phyloP scores from a whole-genome alignment of 1,284 basidiomycete genomes.

The Somion occarium region DNA sequence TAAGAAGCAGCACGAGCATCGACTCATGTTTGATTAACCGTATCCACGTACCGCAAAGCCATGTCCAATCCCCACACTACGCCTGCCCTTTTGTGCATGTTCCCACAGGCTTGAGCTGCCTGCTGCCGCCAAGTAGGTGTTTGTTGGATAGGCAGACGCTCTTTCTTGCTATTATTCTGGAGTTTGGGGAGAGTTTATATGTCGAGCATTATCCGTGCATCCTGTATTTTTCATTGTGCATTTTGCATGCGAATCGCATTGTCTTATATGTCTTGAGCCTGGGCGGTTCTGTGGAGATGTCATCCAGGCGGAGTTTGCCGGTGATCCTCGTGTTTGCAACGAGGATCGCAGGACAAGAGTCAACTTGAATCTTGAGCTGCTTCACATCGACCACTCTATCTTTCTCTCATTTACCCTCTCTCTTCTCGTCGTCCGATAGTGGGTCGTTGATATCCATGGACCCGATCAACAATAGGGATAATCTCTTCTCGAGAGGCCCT shows the following conservation, averaged over 20 bases:
- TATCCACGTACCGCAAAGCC: neutral
- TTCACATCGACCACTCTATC: slow-evolving; percentile 22
- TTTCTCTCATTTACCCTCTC: slow-evolving; percentile 18
- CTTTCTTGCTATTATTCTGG: neutral
- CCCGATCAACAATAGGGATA: slow-evolving; percentile 31
- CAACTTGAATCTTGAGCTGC: slow-evolving; percentile 9
- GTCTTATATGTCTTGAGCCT: neutral
- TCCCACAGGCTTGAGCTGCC: neutral
- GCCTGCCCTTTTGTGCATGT: neutral
- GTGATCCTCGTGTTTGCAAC: slow-evolving; percentile 25
- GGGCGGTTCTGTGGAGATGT: neutral
- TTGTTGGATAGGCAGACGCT: neutral
- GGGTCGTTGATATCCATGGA: slow-evolving; percentile 27
- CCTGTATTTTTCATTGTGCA: neutral
- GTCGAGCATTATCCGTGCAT: too few species aligned
- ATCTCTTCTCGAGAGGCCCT: slow-evolving; percentile 56
- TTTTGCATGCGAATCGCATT: neutral
- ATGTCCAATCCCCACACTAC: neutral
- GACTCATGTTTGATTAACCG: neutral
- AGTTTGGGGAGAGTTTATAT: neutral
- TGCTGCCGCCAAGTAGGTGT: neutral
- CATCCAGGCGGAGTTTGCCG: slow-evolving; percentile 13
- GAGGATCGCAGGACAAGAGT: slow-evolving; percentile 17
- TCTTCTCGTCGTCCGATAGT: slow-evolving; percentile 12
- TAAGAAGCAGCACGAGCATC: neutral